Percentiles rank a stretch among this genome's conserved stretches.
These are phyloP conservation scores for Aspergillus biplanus DNA, from an alignment of 495 filamentous ascomycete genomes.

Conservation along the genomic window DNA sequence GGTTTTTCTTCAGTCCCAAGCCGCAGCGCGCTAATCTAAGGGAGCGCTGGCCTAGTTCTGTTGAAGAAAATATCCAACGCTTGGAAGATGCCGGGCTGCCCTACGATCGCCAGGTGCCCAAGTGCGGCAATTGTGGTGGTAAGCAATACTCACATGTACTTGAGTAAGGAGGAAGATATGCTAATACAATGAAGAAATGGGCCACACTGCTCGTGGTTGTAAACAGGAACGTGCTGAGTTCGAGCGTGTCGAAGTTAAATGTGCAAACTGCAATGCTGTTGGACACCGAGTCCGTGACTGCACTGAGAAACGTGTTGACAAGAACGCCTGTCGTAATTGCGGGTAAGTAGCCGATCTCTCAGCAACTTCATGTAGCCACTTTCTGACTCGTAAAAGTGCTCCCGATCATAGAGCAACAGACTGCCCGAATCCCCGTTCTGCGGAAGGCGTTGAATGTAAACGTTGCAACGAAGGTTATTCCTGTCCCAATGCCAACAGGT, in stretches of 20 bases:
- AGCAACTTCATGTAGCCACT: no score
- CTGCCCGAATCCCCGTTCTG: conserved; percentile 72
- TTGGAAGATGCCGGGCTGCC: conserved; percentile 72
- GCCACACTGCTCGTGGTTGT: conserved; percentile 71
- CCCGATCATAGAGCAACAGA: conserved; percentile 63
- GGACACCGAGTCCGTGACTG: conserved; percentile 76
- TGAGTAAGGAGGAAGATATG: neutral
- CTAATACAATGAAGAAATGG: conserved; percentile 58
- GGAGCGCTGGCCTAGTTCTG: conserved; percentile 65
- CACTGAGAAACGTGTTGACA: conserved; percentile 60
- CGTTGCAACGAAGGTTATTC: conserved; percentile 72
- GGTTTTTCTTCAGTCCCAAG: conserved; percentile 65
- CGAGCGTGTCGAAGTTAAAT: conserved; percentile 61
- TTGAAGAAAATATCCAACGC: conserved; percentile 75
- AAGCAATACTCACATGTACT: conserved; percentile 19
- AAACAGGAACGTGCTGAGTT: conserved; percentile 57
- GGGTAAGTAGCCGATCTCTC: conserved; percentile 49
- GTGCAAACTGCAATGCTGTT: conserved; percentile 73
- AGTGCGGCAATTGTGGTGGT: conserved; percentile 73
- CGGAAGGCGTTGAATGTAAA: conserved; percentile 77
- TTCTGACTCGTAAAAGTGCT: conserved; percentile 34
- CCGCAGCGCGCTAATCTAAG: conserved; percentile 63
- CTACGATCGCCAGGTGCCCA: conserved; percentile 65
- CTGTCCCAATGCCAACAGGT: neutral
- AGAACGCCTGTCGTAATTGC: conserved; percentile 82